Percentiles rank a stretch among this genome's conserved stretches.
Conservation (phyloP, 2,329 filamentous ascomycete species). For the Beauveria scarabaeidicola region DNA sequence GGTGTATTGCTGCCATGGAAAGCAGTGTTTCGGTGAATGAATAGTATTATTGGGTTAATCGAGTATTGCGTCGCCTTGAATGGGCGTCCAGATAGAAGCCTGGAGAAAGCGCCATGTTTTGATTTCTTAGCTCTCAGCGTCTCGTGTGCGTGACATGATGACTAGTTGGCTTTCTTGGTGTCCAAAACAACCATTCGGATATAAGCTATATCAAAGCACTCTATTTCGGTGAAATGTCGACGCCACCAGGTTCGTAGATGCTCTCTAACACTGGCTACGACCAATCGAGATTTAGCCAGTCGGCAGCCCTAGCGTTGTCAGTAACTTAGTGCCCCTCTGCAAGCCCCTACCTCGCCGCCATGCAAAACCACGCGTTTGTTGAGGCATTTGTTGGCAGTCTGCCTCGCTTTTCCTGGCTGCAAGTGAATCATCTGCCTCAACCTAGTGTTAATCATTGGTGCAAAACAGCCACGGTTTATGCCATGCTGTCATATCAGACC, state of each 20-base stretch:
- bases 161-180: neutral
- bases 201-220: constrained; percentile 1
- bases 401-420: neutral
- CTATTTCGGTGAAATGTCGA: constrained; percentile 1
- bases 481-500: neutral
- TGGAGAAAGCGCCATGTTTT: neutral
- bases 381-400: constrained; percentile 4
- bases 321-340: neutral
- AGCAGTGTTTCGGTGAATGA: too few relatives aligned
- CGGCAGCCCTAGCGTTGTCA: neutral
- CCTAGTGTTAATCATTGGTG: neutral
- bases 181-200: neutral
- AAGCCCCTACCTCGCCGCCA: neutral
- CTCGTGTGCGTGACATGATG: neutral
- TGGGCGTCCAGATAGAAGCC: too few relatives aligned
- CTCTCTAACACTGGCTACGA: neutral
- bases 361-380: neutral
- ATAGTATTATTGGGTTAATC: too few relatives aligned
- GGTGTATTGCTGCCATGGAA: neutral
- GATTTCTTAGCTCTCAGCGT: neutral
- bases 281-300: constrained; percentile 8
- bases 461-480: neutral
- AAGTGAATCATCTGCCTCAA: neutral
- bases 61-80: neutral
- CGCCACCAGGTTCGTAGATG: constrained; percentile 3